Conservation (phyloP, 768 basidiomycete species). For the Boletellus emodensis region DNA sequence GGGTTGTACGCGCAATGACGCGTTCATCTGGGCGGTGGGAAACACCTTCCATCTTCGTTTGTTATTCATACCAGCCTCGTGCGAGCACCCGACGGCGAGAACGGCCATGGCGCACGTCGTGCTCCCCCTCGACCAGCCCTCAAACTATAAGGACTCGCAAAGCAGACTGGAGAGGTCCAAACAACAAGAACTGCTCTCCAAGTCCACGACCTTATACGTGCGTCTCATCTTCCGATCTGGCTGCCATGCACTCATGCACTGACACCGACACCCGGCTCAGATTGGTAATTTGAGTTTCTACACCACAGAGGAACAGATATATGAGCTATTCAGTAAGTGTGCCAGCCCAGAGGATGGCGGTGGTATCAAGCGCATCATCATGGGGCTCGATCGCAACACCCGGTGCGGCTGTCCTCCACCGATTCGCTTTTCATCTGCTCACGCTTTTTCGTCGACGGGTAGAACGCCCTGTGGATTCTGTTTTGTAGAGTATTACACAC, state of each 20-base stretch:
- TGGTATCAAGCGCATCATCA: slow-evolving; percentile 90
- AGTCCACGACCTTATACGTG: slow-evolving; percentile 90
- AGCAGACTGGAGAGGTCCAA: slow-evolving; percentile 70
- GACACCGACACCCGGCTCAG: slow-evolving; percentile 35
- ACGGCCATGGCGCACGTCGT: slow-evolving; percentile 82
- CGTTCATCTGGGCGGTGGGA: slow-evolving; percentile 28
- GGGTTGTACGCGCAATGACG: slow-evolving; percentile 21
- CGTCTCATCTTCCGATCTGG: slow-evolving; percentile 29
- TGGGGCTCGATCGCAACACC: slow-evolving; percentile 89
- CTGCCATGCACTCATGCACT: slow-evolving; percentile 19
- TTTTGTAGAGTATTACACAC: slow-evolving; percentile 95
- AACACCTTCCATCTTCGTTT: slow-evolving; percentile 24
- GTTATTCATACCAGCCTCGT: not conserved
- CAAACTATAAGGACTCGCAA: slow-evolving; percentile 96
- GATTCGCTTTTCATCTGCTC: slow-evolving; percentile 1
- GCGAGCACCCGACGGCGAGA: not conserved
- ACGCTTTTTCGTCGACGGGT: slow-evolving; percentile 11
- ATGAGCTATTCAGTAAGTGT: slow-evolving; percentile 89
- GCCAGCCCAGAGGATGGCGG: slow-evolving; percentile 82
- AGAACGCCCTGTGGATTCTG: slow-evolving; percentile 94
- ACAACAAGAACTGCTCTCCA: slow-evolving; percentile 76
- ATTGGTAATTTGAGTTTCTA: slow-evolving; percentile 92
- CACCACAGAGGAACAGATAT: slow-evolving; percentile 95
- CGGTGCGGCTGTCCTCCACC: slow-evolving; percentile 44
- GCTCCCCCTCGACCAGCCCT: slow-evolving; percentile 82